A percentile compares a stretch with the other conserved stretches of the same genome.
Conservation (phyloP, 2,329 filamentous ascomycete species). For the Plectosphaerella plurivora region DNA sequence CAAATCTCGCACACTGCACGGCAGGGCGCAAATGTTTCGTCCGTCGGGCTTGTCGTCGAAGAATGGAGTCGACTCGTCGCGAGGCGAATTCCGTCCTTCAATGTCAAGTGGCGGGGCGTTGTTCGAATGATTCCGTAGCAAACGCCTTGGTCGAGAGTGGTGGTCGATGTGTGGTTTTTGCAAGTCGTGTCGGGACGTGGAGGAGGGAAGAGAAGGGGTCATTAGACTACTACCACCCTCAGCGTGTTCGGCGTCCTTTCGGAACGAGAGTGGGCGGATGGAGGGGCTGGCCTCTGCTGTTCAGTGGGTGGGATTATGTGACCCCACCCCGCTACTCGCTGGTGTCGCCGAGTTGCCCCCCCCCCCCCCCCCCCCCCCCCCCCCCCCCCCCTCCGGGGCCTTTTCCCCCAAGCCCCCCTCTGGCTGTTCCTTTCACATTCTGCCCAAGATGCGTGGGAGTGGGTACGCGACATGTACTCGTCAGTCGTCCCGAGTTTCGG, state of each 20-base stretch:
- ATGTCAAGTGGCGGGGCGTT: conserved; percentile 50
- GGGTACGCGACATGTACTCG: too few species aligned
- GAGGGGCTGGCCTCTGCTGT: neutral
- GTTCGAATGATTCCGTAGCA: neutral
- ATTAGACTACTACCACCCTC: neutral
- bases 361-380: too few species aligned
- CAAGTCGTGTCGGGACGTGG: neutral
- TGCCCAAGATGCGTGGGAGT: too few species aligned
- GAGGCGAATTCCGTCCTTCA: conserved; percentile 60
- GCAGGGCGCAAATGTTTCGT: too few species aligned
- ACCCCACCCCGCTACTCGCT: neutral
- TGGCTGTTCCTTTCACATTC: too few species aligned
- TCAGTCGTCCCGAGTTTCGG: too few species aligned
- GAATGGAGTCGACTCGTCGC: conserved; percentile 87
- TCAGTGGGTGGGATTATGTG: neutral
- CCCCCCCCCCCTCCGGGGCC: too few species aligned
- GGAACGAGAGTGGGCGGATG: neutral
- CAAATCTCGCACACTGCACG: too few species aligned
- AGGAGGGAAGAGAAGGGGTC: neutral
- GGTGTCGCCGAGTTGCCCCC: too few species aligned
- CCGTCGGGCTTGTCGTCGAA: conserved; percentile 70
- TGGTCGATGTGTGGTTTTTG: neutral
- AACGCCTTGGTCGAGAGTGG: neutral
- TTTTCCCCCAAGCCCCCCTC: too few species aligned
- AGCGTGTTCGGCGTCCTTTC: neutral